Evolutionary conservation across 305 asterid species (phyloP).

Genomic region (Fraxinus angustifolia): DNA sequence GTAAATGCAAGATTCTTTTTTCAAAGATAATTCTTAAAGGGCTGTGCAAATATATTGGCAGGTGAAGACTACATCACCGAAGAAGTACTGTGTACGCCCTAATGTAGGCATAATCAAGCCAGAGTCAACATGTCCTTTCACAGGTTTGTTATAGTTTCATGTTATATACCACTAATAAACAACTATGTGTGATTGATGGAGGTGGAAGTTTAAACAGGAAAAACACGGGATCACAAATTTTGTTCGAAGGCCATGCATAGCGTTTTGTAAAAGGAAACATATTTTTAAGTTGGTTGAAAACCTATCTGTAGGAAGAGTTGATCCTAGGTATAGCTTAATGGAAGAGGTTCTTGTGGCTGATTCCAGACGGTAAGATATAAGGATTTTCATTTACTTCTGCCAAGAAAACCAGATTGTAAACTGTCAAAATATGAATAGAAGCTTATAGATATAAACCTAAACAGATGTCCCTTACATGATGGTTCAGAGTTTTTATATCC

Average conservation of each 20-base stretch:
- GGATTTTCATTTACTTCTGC: background rate
- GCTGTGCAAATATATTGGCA: conserved; percentile 31
- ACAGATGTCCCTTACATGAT: background rate
- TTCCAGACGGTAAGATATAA: background rate
- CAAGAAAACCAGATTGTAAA: background rate
- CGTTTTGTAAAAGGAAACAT: background rate
- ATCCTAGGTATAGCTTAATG: background rate
- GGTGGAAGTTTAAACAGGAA: background rate
- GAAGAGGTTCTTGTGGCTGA: conserved; percentile 1
- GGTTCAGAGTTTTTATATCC: background rate
- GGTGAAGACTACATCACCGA: conserved; percentile 94
- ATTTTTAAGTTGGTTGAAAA: background rate
- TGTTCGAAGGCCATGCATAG: background rate
- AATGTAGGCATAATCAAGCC: conserved; percentile 85
- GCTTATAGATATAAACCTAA: background rate
- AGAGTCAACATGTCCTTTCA: conserved; percentile 60
- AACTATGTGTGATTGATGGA: background rate
- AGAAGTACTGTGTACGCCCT: conserved; percentile 83
- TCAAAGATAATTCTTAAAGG: background rate
- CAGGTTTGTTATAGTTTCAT: conserved; percentile 41
- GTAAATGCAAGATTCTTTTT: background rate
- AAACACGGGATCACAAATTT: background rate
- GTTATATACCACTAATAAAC: background rate
- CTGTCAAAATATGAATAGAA: background rate
- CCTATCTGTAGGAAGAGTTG: background rate